Evolutionary conservation across 805 yeast genomes (phyloP).

Genomic region (Vanderwaltozyma polyspora): DNA sequence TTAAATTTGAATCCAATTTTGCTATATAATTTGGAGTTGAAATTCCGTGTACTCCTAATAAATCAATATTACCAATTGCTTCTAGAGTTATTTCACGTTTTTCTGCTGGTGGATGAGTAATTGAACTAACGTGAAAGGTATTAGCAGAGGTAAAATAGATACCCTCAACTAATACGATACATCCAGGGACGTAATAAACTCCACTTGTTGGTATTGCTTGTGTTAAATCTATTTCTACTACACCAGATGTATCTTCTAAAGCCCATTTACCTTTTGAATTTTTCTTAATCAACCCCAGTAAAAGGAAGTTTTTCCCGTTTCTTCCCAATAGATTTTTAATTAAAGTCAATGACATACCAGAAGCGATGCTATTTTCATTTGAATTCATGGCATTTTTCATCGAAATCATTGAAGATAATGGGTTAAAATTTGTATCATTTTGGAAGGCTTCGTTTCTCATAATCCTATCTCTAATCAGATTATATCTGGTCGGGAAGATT

Average conservation of each 20-base stretch:
- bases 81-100: conserved; percentile 53
- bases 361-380: conserved; percentile 4
- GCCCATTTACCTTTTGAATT: conserved; percentile 59
- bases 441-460: conserved; percentile 70
- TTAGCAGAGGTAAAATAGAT: conserved; percentile 57
- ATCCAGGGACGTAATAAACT: conserved; percentile 61
- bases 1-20: conserved; percentile 52
- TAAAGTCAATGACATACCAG: conserved; percentile 41
- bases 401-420: conserved; percentile 25
- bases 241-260: conserved; percentile 73
- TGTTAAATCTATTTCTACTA: conserved; percentile 52
- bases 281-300: conserved; percentile 65
- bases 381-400: conserved; percentile 12
- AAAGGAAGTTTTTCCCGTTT: conserved; percentile 59
- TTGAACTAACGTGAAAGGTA: conserved; percentile 60
- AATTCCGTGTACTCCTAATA: conserved; percentile 36
- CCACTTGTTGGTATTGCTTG: conserved; percentile 54
- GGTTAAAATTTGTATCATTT: conserved; percentile 23
- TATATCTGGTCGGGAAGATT: conserved; percentile 44
- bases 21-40: conserved; percentile 29
- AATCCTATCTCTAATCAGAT: conserved; percentile 57
- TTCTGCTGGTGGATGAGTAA: conserved; percentile 87
- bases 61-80: conserved; percentile 70
- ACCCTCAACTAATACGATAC: conserved; percentile 75
- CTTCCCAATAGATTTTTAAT: conserved; percentile 82